These are phyloP conservation scores for Tephrocybe sp. DNA, from an alignment of 768 basidiomycete species.

Conservation along the genomic window DNA sequence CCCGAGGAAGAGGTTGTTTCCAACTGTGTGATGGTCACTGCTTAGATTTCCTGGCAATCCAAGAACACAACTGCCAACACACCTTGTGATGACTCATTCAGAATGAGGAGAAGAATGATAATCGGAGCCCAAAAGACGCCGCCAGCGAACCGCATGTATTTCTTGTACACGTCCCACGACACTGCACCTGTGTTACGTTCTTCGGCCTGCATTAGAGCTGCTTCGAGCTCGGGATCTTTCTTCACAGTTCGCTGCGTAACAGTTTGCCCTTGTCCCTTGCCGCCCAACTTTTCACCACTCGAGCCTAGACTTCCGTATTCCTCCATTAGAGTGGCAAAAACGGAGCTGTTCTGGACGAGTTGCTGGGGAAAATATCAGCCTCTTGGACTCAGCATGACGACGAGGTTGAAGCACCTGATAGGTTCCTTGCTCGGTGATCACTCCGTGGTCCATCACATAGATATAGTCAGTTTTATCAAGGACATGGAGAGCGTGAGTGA, in stretches of 20 bases:
- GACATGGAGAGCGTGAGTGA: conserved; percentile 60
- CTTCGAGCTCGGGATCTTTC: conserved; percentile 26
- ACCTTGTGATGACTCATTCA: conserved; percentile 54
- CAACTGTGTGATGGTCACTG: conserved; percentile 35
- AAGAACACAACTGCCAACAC: too few relatives aligned
- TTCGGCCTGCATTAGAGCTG: conserved; percentile 49
- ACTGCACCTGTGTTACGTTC: conserved; percentile 58
- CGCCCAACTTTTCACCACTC: conserved; percentile 26
- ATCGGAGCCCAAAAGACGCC: conserved; percentile 47
- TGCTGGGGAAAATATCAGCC: conserved; percentile 28
- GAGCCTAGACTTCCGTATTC: conserved; percentile 47
- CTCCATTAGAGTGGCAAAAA: conserved; percentile 51
- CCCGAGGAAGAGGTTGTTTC: conserved; percentile 65
- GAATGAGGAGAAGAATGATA: conserved; percentile 39
- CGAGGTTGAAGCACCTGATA: conserved; percentile 36
- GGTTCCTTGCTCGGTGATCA: conserved; percentile 61
- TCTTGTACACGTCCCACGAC: conserved; percentile 42
- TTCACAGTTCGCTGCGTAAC: conserved; percentile 11
- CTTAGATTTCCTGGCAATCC: too few relatives aligned
- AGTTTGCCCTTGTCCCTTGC: conserved; percentile 7
- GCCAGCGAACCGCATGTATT: conserved; percentile 47
- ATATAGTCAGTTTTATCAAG: conserved; percentile 60
- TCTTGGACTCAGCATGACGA: neutral
- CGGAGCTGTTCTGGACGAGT: conserved; percentile 39
- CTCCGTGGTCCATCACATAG: conserved; percentile 58